Evolutionary conservation across 805 yeast species (phyloP).

Genomic region (Diddensiella caesifluorescens): DNA sequence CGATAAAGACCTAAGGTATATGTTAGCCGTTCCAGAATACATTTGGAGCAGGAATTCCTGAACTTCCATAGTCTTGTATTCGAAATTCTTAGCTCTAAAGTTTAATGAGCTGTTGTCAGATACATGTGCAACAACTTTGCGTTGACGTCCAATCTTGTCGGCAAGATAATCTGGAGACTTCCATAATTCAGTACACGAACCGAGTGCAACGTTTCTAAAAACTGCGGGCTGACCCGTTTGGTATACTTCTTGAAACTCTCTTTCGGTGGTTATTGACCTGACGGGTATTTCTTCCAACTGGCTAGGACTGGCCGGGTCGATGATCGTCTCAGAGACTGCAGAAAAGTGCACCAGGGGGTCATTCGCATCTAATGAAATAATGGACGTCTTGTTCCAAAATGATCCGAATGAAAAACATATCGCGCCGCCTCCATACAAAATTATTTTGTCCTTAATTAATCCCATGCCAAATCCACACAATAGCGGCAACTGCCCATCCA

Average conservation of each 20-base stretch:
- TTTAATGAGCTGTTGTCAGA: constrained; percentile 24
- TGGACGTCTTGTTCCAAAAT: constrained; percentile 37
- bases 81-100: constrained; percentile 32
- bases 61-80: constrained; percentile 27
- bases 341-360: neutral
- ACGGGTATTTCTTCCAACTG: constrained; percentile 1
- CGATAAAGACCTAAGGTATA: constrained; percentile 31
- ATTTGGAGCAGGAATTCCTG: constrained; percentile 28
- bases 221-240: constrained; percentile 24
- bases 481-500: constrained; percentile 35
- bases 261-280: neutral
- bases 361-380: constrained; percentile 6
- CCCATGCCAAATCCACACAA: constrained; percentile 50
- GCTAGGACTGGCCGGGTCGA: neutral
- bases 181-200: constrained; percentile 29
- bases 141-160: constrained; percentile 25
- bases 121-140: constrained; percentile 29
- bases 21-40: constrained; percentile 7
- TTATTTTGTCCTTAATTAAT: constrained; percentile 19
- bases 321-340: constrained; percentile 2
- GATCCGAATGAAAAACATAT: constrained; percentile 80
- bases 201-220: constrained; percentile 26
- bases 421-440: constrained; percentile 63
- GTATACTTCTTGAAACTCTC: constrained; percentile 9
- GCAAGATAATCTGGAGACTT: constrained; percentile 28